Evolutionary conservation across 345 rosid genomes (phyloP).

Genomic region (Eucalyptus sp.): DNA sequence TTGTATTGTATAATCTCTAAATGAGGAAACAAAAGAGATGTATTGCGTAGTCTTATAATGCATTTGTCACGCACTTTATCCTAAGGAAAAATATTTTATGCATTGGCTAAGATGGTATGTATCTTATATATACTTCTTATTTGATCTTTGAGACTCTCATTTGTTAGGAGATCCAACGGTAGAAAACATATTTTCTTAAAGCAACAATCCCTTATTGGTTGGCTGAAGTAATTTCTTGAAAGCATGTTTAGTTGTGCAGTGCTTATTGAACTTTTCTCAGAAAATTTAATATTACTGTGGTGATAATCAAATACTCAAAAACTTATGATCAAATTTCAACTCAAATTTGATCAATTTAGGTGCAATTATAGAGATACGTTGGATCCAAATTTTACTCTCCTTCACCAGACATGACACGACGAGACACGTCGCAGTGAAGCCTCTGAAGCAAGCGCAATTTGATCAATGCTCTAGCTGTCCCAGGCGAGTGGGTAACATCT

Average conservation of each 20-base stretch:
- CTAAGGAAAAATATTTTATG: background rate
- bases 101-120: background rate
- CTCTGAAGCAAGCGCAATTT: background rate
- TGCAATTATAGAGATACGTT: rapidly evolving
- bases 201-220: background rate
- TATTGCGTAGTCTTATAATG: background rate
- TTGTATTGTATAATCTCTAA: background rate
- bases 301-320: background rate
- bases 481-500: no score
- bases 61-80: background rate
- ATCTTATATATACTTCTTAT: background rate
- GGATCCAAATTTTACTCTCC: background rate
- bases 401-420: background rate
- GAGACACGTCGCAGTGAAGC: background rate
- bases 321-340: background rate
- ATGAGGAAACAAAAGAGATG: background rate
- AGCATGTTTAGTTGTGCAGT: background rate
- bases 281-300: background rate
- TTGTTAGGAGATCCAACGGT: background rate
- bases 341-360: background rate
- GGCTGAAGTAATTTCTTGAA: background rate
- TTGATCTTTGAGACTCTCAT: background rate
- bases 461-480: background rate
- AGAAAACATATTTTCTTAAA: background rate
- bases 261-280: background rate